These are phyloP conservation scores for Barnettozyma pratensis DNA, from an alignment of 805 yeast species.

Conservation along the genomic window DNA sequence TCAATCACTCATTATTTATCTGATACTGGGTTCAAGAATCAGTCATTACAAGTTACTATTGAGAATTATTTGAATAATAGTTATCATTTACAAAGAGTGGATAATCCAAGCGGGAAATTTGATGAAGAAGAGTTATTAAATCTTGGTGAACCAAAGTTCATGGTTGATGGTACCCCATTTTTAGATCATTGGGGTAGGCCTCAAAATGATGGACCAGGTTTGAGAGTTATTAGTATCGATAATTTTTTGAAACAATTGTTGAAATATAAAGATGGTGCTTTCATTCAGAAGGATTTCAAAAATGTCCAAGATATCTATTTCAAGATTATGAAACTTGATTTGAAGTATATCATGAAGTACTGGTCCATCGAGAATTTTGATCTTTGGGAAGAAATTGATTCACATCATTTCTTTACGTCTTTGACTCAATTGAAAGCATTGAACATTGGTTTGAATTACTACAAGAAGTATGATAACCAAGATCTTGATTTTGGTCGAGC, in stretches of 20 bases:
- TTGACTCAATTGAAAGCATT: conserved; percentile 70
- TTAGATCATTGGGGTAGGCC: conserved; percentile 85
- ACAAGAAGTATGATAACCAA: conserved; percentile 27
- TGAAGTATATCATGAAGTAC: conserved; percentile 50
- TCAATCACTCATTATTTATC: conserved; percentile 53
- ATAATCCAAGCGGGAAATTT: conserved; percentile 65
- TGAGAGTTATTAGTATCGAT: conserved; percentile 62
- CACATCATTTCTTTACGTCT: conserved; percentile 75
- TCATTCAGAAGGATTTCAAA: conserved; percentile 26
- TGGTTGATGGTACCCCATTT: conserved; percentile 60
- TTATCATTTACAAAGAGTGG: conserved; percentile 53
- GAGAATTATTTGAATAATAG: conserved; percentile 62
- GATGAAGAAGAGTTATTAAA: conserved; percentile 40
- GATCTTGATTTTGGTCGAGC: conserved; percentile 21
- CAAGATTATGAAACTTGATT: conserved; percentile 61
- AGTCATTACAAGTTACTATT: conserved; percentile 29
- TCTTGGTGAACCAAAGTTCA: conserved; percentile 88
- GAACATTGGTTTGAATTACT: conserved; percentile 44
- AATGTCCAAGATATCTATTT: conserved; percentile 35
- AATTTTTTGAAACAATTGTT: conserved; percentile 45
- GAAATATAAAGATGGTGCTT: conserved; percentile 25
- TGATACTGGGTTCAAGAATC: conserved; percentile 30
- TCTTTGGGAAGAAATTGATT: conserved; percentile 85
- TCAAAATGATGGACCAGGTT: conserved; percentile 91
- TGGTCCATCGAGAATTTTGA: conserved; percentile 77